These are phyloP conservation scores for Raphanus raphanistrum DNA, from an alignment of 345 rosid genomes.

Conservation along the genomic window DNA sequence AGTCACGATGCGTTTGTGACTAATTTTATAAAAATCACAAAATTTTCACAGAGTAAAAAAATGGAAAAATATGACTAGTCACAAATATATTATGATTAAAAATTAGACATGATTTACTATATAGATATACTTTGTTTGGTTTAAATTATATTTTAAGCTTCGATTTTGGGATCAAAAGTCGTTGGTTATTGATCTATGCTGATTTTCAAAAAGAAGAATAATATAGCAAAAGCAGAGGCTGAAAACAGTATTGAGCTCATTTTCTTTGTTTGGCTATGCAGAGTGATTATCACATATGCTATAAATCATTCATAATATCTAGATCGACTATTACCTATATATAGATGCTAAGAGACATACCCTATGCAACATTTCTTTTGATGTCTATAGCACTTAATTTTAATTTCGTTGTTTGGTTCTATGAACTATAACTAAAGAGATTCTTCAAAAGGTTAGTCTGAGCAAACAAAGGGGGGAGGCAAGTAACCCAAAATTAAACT, in stretches of 20 bases:
- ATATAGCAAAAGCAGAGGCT: neutral
- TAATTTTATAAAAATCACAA: neutral
- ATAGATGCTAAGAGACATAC: neutral
- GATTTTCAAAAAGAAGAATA: neutral
- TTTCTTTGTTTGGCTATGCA: neutral
- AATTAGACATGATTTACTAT: neutral
- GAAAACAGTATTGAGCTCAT: neutral
- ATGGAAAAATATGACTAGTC: neutral
- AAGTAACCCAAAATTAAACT: neutral
- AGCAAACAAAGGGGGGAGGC: neutral
- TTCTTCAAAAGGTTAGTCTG: constrained; percentile 11
- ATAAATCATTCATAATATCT: neutral
- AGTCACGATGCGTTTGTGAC: neutral
- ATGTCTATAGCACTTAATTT: neutral
- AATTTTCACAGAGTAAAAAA: neutral
- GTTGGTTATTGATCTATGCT: neutral
- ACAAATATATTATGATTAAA: neutral
- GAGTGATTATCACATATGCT: neutral
- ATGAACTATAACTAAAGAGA: neutral
- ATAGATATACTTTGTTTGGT: neutral
- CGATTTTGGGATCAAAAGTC: neutral
- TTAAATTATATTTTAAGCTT: neutral
- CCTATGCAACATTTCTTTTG: neutral
- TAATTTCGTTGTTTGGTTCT: neutral
- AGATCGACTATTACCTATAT: neutral